Evolutionary conservation across 192 early-diverging fungal genomes (phyloP).

Genomic region (Coemansia sp.): DNA sequence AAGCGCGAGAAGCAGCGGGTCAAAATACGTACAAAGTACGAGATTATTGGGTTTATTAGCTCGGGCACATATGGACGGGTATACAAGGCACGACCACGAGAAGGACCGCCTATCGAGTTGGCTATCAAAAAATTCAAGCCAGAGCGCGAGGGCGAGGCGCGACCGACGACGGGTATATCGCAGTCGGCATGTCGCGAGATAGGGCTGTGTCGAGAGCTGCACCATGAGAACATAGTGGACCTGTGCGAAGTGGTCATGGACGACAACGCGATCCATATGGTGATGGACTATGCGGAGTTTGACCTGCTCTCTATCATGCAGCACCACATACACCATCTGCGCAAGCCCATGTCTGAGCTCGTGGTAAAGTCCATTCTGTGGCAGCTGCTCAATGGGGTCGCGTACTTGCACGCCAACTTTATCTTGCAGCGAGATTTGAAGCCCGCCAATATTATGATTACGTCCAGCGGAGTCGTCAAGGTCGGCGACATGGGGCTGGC

Average conservation of each 20-base stretch:
- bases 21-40: constrained; percentile 68
- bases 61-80: constrained; percentile 97
- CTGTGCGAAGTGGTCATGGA: constrained; percentile 88
- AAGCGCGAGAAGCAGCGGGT: constrained; percentile 55
- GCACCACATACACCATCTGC: constrained; percentile 76
- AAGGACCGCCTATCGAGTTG: constrained; percentile 61
- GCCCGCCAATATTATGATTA: constrained; percentile 89
- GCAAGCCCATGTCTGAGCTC: constrained; percentile 78
- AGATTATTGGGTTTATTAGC: constrained; percentile 87
- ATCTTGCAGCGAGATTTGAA: constrained; percentile 93
- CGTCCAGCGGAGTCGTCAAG: constrained; percentile 86
- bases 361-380: constrained; percentile 85
- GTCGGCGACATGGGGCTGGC: constrained; percentile 94
- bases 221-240: constrained; percentile 84
- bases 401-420: constrained; percentile 83
- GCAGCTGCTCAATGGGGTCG: constrained; percentile 87
- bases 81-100: constrained; percentile 79
- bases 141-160: constrained; percentile 84
- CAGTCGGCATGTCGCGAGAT: constrained; percentile 95
- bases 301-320: constrained; percentile 89
- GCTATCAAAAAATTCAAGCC: constrained; percentile 98
- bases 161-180: constrained; percentile 73
- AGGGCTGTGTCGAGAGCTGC: constrained; percentile 85
- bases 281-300: constrained; percentile 97
- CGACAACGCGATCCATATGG: constrained; percentile 93